Conservation (phyloP, 495 filamentous ascomycete genomes). For the Daldinia concentrica region DNA sequence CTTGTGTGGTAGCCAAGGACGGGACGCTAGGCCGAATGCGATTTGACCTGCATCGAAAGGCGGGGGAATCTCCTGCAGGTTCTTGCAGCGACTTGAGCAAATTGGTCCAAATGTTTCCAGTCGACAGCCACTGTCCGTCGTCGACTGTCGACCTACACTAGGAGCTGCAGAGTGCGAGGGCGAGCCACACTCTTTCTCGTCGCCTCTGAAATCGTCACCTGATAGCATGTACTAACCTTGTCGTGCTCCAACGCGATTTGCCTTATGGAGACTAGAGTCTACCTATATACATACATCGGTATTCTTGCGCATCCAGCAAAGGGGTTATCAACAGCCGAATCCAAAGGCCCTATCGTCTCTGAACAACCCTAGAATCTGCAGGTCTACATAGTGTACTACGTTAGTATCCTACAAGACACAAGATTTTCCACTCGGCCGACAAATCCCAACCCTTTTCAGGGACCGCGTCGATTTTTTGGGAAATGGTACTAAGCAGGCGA, state of each 20-base stretch:
- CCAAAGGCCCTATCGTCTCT: not conserved
- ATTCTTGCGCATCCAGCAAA: conserved; percentile 23
- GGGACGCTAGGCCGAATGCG: conserved; percentile 39
- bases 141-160: conserved; percentile 30
- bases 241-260: conserved; percentile 29
- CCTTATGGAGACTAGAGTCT: conserved; percentile 27
- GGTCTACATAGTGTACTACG: conserved; percentile 12
- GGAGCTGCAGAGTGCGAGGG: conserved; percentile 31
- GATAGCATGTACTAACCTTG: conserved; percentile 36
- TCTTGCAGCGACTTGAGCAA: conserved; percentile 37
- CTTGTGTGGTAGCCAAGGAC: conserved; percentile 32
- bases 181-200: conserved; percentile 36
- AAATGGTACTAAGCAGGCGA: conserved; percentile 24
- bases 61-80: conserved; percentile 45
- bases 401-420: conserved; percentile 23
- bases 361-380: conserved; percentile 38
- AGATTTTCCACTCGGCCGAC: conserved; percentile 38
- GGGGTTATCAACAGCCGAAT: conserved; percentile 19
- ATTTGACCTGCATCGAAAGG: conserved; percentile 45
- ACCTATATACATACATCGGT: conserved; percentile 1
- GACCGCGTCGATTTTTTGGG: conserved; percentile 19
- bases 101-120: conserved; percentile 43
- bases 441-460: conserved; percentile 30
- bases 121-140: conserved; percentile 36
- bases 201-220: conserved; percentile 32